Evolutionary conservation across 1,139 yeast species (phyloP).

Genomic region (Kurtzmaniella quercitrusa): DNA sequence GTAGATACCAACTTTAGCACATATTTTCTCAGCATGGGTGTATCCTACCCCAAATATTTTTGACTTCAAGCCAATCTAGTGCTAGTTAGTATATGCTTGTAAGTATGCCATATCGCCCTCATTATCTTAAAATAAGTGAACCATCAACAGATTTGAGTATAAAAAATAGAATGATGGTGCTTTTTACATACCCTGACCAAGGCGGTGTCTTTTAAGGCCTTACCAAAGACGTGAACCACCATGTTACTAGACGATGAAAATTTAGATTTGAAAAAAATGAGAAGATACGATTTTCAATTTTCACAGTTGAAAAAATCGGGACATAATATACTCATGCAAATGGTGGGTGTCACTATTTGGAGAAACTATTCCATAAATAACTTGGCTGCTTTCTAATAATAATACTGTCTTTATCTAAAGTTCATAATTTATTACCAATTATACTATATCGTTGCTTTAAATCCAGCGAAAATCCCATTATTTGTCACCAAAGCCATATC

Average conservation of each 20-base stretch:
- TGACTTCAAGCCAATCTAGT: constrained; percentile 68
- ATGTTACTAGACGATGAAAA: constrained; percentile 22
- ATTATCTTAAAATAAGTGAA: neutral
- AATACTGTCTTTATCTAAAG: too few species aligned
- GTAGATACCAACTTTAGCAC: constrained; percentile 86
- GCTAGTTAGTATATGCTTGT: constrained; percentile 6
- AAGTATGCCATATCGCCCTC: neutral
- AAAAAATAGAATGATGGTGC: neutral
- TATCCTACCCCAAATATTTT: constrained; percentile 85
- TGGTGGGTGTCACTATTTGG: too few species aligned
- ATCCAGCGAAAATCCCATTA: too few species aligned
- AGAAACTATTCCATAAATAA: too few species aligned
- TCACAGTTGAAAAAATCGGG: neutral
- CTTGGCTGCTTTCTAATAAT: too few species aligned
- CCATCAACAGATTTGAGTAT: neutral
- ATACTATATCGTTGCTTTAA: too few species aligned
- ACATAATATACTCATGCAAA: too few species aligned
- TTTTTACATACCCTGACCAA: constrained; percentile 36
- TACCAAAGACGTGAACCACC: constrained; percentile 78
- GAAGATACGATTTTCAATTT: neutral
- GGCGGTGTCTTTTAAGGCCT: constrained; percentile 56
- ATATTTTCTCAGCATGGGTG: constrained; percentile 67
- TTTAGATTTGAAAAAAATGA: constrained; percentile 1
- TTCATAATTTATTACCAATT: too few species aligned
- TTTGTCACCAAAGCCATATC: too few species aligned